phyloP scores from a whole-genome alignment of 2,329 filamentous ascomycete species.

The Cytospora schulzeri region DNA sequence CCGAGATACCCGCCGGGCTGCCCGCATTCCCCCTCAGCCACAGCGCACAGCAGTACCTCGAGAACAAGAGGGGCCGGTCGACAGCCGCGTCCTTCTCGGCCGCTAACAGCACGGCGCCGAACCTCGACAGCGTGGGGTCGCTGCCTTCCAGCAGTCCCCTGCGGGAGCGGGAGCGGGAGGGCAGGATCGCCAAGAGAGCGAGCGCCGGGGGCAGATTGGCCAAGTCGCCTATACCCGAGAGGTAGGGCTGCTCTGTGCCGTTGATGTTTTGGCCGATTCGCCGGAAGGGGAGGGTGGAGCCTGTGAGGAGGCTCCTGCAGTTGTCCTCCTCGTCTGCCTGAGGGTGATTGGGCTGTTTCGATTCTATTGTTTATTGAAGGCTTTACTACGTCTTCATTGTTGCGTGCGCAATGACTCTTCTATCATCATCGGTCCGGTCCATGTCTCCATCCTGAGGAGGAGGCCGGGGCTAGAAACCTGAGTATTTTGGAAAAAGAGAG shows the following conservation, averaged over 20 bases:
- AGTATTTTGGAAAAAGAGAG: background rate
- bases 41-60: conserved; percentile 80
- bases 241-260: conserved; percentile 46
- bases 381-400: background rate
- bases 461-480: background rate
- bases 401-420: conserved; percentile 1
- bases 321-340: conserved; percentile 21
- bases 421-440: background rate
- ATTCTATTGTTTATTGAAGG: background rate
- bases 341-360: background rate
- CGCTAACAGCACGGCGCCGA: conserved; percentile 35
- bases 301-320: conserved; percentile 26
- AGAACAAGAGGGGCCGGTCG: conserved; percentile 66
- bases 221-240: conserved; percentile 64
- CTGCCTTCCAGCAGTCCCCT: conserved; percentile 50
- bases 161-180: conserved; percentile 68
- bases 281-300: conserved; percentile 13
- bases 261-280: conserved; percentile 28
- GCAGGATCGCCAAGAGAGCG: conserved; percentile 74
- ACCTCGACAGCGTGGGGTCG: conserved; percentile 60
- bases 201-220: conserved; percentile 76
- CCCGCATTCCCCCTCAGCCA: conserved; percentile 83
- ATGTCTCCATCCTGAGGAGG: background rate
- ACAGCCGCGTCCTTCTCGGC: conserved; percentile 35
- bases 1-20: conserved; percentile 74